Conservation (phyloP, 129 eudicot genomes). For the Chrysanthemum seticuspe region DNA sequence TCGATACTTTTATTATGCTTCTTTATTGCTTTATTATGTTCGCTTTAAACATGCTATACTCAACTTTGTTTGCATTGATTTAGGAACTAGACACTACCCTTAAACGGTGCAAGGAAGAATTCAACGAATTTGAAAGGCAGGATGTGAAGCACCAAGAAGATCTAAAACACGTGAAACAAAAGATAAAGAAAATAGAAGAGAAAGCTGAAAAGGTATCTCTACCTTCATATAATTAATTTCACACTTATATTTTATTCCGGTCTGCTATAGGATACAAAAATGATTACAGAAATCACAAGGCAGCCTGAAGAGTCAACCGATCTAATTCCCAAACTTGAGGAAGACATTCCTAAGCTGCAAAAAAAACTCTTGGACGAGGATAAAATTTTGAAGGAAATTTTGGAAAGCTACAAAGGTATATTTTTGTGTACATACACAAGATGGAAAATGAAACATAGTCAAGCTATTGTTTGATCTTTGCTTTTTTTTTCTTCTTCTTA, state of each 20-base stretch:
- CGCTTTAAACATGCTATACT: no score
- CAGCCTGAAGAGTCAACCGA: constrained; percentile 66
- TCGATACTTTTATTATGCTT: no score
- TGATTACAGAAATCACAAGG: constrained; percentile 59
- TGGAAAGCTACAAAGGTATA: constrained; percentile 76
- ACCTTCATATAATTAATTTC: not conserved
- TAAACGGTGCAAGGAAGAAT: constrained; percentile 84
- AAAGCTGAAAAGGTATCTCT: constrained; percentile 74
- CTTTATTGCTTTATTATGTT: no score
- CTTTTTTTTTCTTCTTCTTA: not conserved
- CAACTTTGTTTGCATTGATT: no score
- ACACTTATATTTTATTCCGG: constrained; percentile 15
- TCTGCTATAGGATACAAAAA: constrained; percentile 58
- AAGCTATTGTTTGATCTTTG: not conserved
- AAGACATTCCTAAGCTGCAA: constrained; percentile 68
- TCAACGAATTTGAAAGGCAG: constrained; percentile 90
- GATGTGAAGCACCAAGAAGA: constrained; percentile 86
- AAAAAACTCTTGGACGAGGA: constrained; percentile 68
- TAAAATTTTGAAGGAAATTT: constrained; percentile 71
- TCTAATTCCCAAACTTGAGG: constrained; percentile 75
- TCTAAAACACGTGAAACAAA: constrained; percentile 76
- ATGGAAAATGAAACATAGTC: not conserved
- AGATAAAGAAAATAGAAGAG: constrained; percentile 79
- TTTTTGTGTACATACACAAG: constrained; percentile 2
- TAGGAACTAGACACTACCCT: no score